Conservation (phyloP, 2,329 filamentous ascomycete species). For the Basipetospora chlamydospora region DNA sequence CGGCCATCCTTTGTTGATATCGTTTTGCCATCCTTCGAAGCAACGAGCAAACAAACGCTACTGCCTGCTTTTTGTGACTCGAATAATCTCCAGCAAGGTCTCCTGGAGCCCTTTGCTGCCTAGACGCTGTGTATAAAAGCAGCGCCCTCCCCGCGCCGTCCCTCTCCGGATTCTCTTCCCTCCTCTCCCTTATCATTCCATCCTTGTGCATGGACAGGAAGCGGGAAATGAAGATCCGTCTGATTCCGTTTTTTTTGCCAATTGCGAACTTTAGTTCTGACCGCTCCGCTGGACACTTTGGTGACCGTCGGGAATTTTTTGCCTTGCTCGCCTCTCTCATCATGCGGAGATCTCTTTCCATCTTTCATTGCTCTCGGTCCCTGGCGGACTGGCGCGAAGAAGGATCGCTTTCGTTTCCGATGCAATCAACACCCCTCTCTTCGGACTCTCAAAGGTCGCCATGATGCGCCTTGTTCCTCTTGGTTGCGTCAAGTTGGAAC, state of each 20-base stretch:
- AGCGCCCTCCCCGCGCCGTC: slow-evolving; percentile 9
- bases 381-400: slow-evolving; percentile 24
- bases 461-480: too few species aligned
- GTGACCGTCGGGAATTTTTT: slow-evolving; percentile 63
- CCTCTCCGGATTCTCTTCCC: slow-evolving; percentile 19
- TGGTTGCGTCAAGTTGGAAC: too few species aligned
- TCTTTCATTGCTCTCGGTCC: slow-evolving; percentile 26
- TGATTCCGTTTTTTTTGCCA: slow-evolving; percentile 65
- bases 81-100: background rate
- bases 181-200: slow-evolving; percentile 32
- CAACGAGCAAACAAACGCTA: background rate
- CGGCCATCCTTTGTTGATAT: too few species aligned
- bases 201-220: slow-evolving; percentile 60
- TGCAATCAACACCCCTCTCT: too few species aligned
- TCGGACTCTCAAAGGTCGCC: too few species aligned
- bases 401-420: too few species aligned
- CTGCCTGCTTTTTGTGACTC: background rate
- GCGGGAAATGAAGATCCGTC: slow-evolving; percentile 68
- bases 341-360: slow-evolving; percentile 13
- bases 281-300: slow-evolving; percentile 49
- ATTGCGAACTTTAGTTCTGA: slow-evolving; percentile 73
- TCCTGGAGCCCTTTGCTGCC: slow-evolving; percentile 5
- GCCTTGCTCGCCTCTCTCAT: slow-evolving; percentile 20
- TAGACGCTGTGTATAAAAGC: slow-evolving; percentile 19
- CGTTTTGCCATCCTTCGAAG: background rate